Evolutionary conservation across 2,329 filamentous ascomycete species (phyloP).

Genomic region (Diaporthe helianthi): DNA sequence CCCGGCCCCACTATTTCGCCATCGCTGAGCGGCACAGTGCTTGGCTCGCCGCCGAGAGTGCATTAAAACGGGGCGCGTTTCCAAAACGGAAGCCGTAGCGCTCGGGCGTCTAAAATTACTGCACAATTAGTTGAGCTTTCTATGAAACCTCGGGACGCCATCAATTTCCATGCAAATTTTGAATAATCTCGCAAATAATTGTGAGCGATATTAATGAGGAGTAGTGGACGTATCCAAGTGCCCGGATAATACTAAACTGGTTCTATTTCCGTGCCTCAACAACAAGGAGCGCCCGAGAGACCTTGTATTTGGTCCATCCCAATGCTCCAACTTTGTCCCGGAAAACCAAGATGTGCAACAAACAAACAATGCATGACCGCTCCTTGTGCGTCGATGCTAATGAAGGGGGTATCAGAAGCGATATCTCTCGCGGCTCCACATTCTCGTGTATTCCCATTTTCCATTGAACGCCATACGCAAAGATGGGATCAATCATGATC

Average conservation of each 20-base stretch:
- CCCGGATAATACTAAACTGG: neutral
- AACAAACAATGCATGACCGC: slow-evolving; percentile 10
- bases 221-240: neutral
- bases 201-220: slow-evolving; percentile 13
- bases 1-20: too few relatives aligned
- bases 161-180: neutral
- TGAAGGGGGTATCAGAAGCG: slow-evolving; percentile 29
- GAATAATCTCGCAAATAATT: neutral
- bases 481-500: slow-evolving; percentile 9
- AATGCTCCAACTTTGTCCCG: neutral
- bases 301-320: neutral
- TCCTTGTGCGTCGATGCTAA: slow-evolving; percentile 9
- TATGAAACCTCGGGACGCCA: neutral
- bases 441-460: slow-evolving; percentile 3
- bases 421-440: slow-evolving; percentile 1
- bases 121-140: neutral
- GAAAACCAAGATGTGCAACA: neutral
- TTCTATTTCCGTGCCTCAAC: slow-evolving; percentile 3
- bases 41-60: neutral
- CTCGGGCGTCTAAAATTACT: neutral
- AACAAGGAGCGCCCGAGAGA: neutral
- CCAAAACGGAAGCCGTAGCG: neutral
- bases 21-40: neutral
- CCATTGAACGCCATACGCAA: slow-evolving; percentile 27
- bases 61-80: neutral